Percentiles rank a stretch among this genome's conserved stretches.
These are phyloP conservation scores for Alternaria dauci DNA, from an alignment of 2,329 filamentous ascomycete species.

Conservation along the genomic window DNA sequence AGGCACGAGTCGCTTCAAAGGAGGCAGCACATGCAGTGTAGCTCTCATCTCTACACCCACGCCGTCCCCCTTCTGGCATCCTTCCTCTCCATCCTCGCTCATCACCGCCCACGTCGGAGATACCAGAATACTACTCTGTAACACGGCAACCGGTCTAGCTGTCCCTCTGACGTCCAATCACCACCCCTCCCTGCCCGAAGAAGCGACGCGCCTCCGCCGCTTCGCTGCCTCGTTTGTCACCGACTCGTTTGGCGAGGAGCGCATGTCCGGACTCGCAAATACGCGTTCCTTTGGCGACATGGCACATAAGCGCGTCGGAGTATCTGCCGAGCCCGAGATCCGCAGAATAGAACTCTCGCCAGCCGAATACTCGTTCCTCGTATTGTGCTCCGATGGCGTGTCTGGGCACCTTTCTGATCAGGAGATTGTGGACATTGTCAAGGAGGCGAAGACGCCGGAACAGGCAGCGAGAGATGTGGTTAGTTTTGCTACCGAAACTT, in stretches of 20 bases:
- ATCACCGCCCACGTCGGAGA: conserved; percentile 92
- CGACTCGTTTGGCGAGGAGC: conserved; percentile 96
- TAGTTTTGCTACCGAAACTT: conserved; percentile 86
- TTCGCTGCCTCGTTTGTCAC: conserved; percentile 89
- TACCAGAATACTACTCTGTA: conserved; percentile 87
- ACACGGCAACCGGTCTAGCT: conserved; percentile 81
- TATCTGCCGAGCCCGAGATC: conserved; percentile 92
- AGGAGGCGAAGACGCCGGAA: conserved; percentile 91
- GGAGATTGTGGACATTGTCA: conserved; percentile 94
- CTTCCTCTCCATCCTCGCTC: conserved; percentile 81
- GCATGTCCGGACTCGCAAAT: conserved; percentile 92
- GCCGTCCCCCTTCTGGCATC: conserved; percentile 94
- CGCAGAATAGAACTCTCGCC: conserved; percentile 79
- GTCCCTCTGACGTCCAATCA: conserved; percentile 88
- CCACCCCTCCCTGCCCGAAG: conserved; percentile 85
- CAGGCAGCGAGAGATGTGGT: conserved; percentile 82
- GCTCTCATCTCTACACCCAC: conserved; percentile 92
- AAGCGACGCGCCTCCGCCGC: conserved; percentile 82
- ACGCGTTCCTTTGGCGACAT: conserved; percentile 95
- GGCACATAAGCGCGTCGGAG: conserved; percentile 87
- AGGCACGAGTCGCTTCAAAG: conserved; percentile 81
- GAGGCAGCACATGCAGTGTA: conserved; percentile 90
- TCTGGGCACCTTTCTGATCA: conserved; percentile 87
- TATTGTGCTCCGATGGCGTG: conserved; percentile 88
- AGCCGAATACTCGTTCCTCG: conserved; percentile 87